These are phyloP conservation scores for Blastocystis sp. DNA, from an alignment of 352 stramenopile species.

Conservation along the genomic window DNA sequence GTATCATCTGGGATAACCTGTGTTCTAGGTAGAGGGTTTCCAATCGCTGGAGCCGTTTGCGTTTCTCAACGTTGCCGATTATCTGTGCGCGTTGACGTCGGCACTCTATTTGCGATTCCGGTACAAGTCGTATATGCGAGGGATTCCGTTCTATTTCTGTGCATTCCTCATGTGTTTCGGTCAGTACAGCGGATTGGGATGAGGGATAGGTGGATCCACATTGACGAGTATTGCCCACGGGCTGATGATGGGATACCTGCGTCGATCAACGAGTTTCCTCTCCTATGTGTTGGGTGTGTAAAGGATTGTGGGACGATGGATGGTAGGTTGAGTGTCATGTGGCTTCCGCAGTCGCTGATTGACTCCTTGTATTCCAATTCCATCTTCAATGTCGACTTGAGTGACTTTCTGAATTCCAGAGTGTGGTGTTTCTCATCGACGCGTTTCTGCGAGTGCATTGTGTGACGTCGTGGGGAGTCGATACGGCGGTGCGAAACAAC, in stretches of 20 bases:
- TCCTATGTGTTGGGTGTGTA: not conserved
- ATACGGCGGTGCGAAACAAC: not conserved
- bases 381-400: not conserved
- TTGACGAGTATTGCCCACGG: constrained; percentile 5
- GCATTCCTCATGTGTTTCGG: constrained; percentile 30
- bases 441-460: not conserved
- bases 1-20: not conserved
- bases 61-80: constrained; percentile 6
- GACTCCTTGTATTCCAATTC: not conserved
- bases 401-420: not conserved
- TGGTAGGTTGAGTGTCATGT: not conserved
- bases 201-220: not conserved
- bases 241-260: not conserved
- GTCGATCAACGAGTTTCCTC: not conserved
- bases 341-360: not conserved
- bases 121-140: not conserved
- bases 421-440: not conserved
- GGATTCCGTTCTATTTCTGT: not conserved
- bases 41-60: not conserved
- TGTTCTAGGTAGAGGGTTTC: not conserved
- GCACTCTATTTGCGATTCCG: not conserved
- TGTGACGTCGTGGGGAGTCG: constrained; percentile 18
- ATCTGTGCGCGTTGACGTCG: not conserved
- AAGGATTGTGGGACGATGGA: not conserved
- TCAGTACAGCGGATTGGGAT: not conserved